Base-by-base conservation (phyloP, 2,329 filamentous ascomycete genomes). In the Colletotrichum siamense region DNA sequence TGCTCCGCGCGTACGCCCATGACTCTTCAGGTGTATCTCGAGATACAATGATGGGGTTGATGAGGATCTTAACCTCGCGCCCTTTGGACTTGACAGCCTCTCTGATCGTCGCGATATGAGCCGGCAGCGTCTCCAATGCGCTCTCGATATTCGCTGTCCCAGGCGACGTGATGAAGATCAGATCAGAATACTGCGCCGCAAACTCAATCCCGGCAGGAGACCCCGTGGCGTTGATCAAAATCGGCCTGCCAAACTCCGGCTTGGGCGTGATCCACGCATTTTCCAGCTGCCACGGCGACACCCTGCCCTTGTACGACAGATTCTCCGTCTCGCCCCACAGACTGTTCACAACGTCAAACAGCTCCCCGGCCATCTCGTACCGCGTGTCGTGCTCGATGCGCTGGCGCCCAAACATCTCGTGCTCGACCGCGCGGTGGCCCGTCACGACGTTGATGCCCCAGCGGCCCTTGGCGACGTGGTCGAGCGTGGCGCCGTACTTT, bases 321-420 rank as follows among this genome's bases (percentile, higher is more conserved):
- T 97, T 98, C 86, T 98, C 96, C 80, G 96, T 87, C 87, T 98
- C 95, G 83, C 93, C 91, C 88, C 94, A 98, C 81, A 98, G 89
- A 85, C 93, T 93, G 81, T 91, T 94, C 83, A 97, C 83, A 85
- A 98, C 93, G 83, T 93, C 91, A 86, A 96, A 99, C 86, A 71
- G 28, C 69, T 64, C 69, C 24, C 59, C 57, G 1, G 69, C 69
- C 69, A 64, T 71, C 15, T n/a, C 0, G 12, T 71, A 71, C 9
- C 69, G 28, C 69, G 28, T 16, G 24, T 62, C 68, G 15, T 70
- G 55, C 24, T 70, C 55, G 36, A 70, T 62, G 13, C 67, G 67
- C 67, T 70, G 55, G 12, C 34, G 26, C 6, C 67, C 67, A 32
- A 70, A 70, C 55, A 70, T 70, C 26, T 70, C 67, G 36, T 70